phyloP scores from a whole-genome alignment of 2,329 filamentous ascomycete species.

The Pestalotiopsis fici region DNA sequence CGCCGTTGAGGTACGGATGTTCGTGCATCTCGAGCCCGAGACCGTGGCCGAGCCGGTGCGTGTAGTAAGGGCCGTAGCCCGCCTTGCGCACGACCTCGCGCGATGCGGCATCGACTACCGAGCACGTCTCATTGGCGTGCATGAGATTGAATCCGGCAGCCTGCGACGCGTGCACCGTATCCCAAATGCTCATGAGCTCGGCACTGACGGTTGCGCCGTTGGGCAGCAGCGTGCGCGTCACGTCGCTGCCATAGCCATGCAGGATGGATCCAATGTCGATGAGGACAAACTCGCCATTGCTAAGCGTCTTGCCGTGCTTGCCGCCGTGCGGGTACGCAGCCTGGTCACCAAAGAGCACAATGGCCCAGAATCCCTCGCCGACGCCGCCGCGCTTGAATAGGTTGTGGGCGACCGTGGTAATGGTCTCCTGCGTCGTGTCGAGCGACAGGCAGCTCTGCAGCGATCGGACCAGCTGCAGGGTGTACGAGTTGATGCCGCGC shows the following conservation, averaged over 20 bases:
- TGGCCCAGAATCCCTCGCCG: constrained; percentile 25
- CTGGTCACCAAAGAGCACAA: constrained; percentile 29
- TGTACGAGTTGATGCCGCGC: constrained; percentile 27
- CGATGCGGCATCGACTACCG: constrained; percentile 28
- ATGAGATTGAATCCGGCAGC: constrained; percentile 25
- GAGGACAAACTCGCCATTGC: constrained; percentile 26
- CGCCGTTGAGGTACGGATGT: constrained; percentile 30
- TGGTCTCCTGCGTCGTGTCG: constrained; percentile 26
- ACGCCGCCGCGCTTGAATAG: constrained; percentile 27
- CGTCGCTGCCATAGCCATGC: constrained; percentile 29
- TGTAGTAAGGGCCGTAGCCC: constrained; percentile 27
- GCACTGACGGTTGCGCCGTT: constrained; percentile 18
- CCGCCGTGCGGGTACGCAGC: constrained; percentile 30
- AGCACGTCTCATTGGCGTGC: constrained; percentile 25
- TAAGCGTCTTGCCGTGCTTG: constrained; percentile 24
- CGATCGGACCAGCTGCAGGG: constrained; percentile 25
- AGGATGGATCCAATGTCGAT: constrained; percentile 29
- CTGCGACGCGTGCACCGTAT: constrained; percentile 23
- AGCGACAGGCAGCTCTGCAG: constrained; percentile 25
- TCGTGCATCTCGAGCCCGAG: constrained; percentile 29
- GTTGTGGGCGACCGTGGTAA: constrained; percentile 17
- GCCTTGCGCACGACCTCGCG: constrained; percentile 20
- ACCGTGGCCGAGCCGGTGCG: constrained; percentile 29
- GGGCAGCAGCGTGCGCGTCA: constrained; percentile 28
- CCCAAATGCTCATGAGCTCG: constrained; percentile 25